These are phyloP conservation scores for Passiflora organensis DNA, from an alignment of 345 rosid species.

Conservation along the genomic window DNA sequence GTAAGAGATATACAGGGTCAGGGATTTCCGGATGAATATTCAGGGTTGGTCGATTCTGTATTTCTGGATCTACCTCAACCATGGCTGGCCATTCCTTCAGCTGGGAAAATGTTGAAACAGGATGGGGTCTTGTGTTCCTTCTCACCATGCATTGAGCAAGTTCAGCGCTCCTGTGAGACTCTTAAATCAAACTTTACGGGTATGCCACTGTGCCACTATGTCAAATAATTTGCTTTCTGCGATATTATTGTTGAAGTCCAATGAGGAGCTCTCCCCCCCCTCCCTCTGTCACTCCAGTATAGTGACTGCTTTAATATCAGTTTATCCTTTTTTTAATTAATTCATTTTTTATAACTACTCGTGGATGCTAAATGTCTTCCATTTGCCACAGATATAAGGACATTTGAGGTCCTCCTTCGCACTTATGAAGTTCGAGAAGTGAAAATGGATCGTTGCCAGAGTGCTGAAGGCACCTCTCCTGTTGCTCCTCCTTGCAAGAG, in stretches of 20 bases:
- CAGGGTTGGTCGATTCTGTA: conserved; percentile 59
- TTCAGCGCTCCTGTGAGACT: conserved; percentile 78
- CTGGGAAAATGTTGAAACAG: conserved; percentile 72
- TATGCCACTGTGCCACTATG: conserved; percentile 16
- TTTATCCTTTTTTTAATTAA: not conserved
- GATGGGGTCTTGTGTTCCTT: conserved; percentile 83
- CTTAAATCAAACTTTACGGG: conserved; percentile 69
- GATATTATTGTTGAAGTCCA: too few relatives aligned
- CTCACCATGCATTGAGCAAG: conserved; percentile 98
- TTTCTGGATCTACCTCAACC: conserved; percentile 90
- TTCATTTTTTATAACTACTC: not conserved
- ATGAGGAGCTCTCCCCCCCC: too few relatives aligned
- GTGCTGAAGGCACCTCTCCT: conserved; percentile 29
- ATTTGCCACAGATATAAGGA: conserved; percentile 62
- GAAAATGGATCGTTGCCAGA: conserved; percentile 33
- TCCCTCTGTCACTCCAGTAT: too few relatives aligned
- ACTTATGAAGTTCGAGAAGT: conserved; percentile 74
- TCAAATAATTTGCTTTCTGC: too few relatives aligned
- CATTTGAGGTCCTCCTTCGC: conserved; percentile 80
- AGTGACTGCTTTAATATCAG: too few relatives aligned
- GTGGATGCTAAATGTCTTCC: not conserved
- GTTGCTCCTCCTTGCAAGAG: conserved; percentile 61
- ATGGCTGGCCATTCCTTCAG: conserved; percentile 75
- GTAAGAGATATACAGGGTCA: conserved; percentile 88
- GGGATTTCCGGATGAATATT: conserved; percentile 74